phyloP scores from a whole-genome alignment of 2,329 filamentous ascomycete species.

The Ophiostoma ulmi region DNA sequence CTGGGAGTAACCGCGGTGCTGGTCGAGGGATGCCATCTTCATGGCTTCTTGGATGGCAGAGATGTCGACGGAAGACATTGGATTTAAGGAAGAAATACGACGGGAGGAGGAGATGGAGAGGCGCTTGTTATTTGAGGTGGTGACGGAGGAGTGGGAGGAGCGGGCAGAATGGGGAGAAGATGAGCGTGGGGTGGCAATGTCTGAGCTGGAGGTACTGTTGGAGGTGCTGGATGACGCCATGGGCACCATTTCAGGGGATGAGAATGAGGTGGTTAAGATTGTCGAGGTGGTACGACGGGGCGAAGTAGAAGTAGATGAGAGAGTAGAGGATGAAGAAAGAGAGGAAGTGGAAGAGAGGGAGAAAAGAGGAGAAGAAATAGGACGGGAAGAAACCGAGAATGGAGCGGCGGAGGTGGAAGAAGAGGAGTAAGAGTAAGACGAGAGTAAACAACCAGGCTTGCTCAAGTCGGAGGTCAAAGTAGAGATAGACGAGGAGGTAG shows the following conservation, averaged over 20 bases:
- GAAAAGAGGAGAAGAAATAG: slow-evolving; percentile 7
- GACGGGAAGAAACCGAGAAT: slow-evolving; percentile 9
- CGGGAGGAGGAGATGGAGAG: slow-evolving; percentile 47
- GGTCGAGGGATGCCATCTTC: slow-evolving; percentile 56
- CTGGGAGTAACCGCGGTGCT: slow-evolving; percentile 56
- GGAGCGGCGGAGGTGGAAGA: slow-evolving; percentile 7
- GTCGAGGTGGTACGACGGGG: background rate
- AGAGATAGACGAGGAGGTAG: background rate
- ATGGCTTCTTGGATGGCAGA: slow-evolving; percentile 54
- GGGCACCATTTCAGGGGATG: slow-evolving; percentile 30
- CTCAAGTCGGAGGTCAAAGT: background rate
- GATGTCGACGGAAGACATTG: slow-evolving; percentile 54
- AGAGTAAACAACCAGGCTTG: slow-evolving; percentile 13
- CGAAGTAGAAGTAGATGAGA: slow-evolving; percentile 9
- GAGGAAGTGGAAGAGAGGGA: slow-evolving; percentile 10
- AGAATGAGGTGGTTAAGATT: slow-evolving; percentile 15
- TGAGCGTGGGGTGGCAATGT: slow-evolving; percentile 53
- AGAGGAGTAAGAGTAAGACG: background rate
- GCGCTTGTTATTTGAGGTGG: slow-evolving; percentile 30
- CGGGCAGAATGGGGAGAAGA: slow-evolving; percentile 48
- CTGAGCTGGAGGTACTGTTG: slow-evolving; percentile 43
- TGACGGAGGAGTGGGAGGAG: slow-evolving; percentile 42
- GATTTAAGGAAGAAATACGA: slow-evolving; percentile 49
- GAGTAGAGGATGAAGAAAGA: slow-evolving; percentile 9
- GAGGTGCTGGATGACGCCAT: slow-evolving; percentile 39